Evolutionary conservation across 2,329 filamentous ascomycete species (phyloP), one percentile per base, ranked within the genome.

Genomic region (Diaporthe helianthi): DNA sequence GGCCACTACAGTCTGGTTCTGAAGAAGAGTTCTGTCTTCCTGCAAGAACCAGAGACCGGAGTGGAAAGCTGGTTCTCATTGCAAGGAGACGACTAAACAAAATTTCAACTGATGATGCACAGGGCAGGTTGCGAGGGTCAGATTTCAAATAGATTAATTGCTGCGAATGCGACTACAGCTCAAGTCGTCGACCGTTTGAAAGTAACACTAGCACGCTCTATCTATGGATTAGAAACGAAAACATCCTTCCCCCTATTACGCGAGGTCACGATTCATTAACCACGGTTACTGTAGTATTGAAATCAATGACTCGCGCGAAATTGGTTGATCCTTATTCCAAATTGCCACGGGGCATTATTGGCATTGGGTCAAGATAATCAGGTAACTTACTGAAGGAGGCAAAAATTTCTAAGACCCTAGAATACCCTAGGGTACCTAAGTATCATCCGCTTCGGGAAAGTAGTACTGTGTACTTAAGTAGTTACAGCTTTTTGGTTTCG

Each of bases 1-100:
- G 51, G 8, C 51, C 51, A 33, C 5, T 10, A 33, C 51, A 53
- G n/a, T 53, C 51, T 31, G 19, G 6, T 31, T 53, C 26, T 53
- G 17, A 53, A 53, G 47, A 51, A 51, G 51, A 53, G 19, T 53
- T 53, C 24, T 53, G 51, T 19, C 51, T 53, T 17, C 49, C 49
- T 12, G 49, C 49, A 31, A 53, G 51, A 53, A 33, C 26, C 51
- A 53, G 29, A 31, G 51, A 17, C 26, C 51, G 51, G 24, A 46
- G 41, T n/a, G 31, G 26, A 33, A 33, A 17, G 26, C 31, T 53
- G 31, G 51, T 53, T 33, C 31, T 53, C 51, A 53, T 53, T 17
- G 15, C 9, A 8, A n/a, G 17, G n/a, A n/a, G 9, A 53, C 29
- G 17, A 33, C 17, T n/a, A 26, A 33, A n/a, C 9, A 31, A 9